Percentiles rank a stretch among this genome's conserved stretches.
phyloP scores from a whole-genome alignment of 2,329 filamentous ascomycete species.

The Beauveria pseudobassiana region DNA sequence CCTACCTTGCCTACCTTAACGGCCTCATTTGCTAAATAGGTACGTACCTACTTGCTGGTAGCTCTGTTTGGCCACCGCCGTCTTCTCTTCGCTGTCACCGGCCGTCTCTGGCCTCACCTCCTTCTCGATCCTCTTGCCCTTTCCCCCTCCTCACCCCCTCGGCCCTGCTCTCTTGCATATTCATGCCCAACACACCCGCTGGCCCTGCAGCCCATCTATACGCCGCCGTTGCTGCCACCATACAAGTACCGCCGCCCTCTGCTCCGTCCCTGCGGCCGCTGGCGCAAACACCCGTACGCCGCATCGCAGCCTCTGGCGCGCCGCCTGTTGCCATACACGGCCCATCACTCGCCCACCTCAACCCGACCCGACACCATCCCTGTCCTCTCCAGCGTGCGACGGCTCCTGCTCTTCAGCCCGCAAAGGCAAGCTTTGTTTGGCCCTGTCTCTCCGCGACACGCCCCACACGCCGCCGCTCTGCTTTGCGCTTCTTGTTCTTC shows the following conservation, averaged over 20 bases:
- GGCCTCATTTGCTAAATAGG: too few species aligned
- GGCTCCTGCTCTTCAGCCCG: constrained; percentile 8
- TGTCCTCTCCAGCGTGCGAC: constrained; percentile 2
- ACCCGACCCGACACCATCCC: constrained; percentile 6
- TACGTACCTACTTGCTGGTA: background rate
- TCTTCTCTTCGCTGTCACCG: background rate
- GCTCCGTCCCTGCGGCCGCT: constrained; percentile 3
- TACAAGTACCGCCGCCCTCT: constrained; percentile 5
- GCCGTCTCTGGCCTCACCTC: background rate
- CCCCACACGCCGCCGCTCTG: constrained; percentile 6
- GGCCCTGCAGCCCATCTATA: constrained; percentile 2
- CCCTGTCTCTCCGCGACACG: constrained; percentile 7
- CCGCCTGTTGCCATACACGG: background rate
- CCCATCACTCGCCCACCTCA: constrained; percentile 1
- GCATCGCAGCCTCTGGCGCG: constrained; percentile 7
- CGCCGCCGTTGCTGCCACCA: background rate
- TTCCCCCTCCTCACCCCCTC: background rate
- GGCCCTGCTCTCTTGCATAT: constrained; percentile 7
- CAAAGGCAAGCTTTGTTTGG: constrained; percentile 9
- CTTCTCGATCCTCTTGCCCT: background rate
- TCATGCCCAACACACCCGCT: constrained; percentile 9
- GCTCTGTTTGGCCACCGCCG: background rate
- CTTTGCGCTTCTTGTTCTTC: constrained; percentile 1
- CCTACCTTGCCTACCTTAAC: too few species aligned
- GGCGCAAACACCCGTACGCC: constrained; percentile 9